Base-by-base conservation (phyloP, 2,329 filamentous ascomycete species). In the Ceratocystiopsis brevicomis region DNA sequence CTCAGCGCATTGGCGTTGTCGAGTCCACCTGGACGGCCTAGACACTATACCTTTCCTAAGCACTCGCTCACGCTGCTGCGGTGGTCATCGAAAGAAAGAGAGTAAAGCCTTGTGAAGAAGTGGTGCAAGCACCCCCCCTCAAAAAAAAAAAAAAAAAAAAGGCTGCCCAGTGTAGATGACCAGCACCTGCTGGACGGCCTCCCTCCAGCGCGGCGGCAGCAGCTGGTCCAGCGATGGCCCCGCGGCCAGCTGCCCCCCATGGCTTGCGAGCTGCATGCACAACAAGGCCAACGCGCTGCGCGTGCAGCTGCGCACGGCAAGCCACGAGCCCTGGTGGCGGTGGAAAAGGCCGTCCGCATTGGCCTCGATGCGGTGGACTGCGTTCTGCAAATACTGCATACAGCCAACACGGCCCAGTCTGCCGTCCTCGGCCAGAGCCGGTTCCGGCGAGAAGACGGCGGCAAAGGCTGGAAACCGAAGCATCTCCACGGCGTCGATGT, bases 261-360 rank as follows among this genome's bases (percentile, higher is more conserved):
- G 25, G 8, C 25, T 30, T 9, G 44, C 44, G 4, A 45, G 40
- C 14, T 38, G 21, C 10, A 39, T 37, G 4, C 37, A 33, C 8
- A 45, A 19, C 33, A 45, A 14, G 1, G 40, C 40, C 18, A 47
- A 35, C 2, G 43, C 45, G 25, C 43, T 47, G 2, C 45, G 25
- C 12, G 43, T 41, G 14, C 43, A 45, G 16, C 40, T 43, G 15
- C 45, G 45, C 6, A 47, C 38, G 25, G 38, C 41, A 3, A 47
- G 41, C 45, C 45, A 47, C 5, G 43, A 33, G 6, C 45, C 45
- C 11, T 47, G 45, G 42, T 47, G 45, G 18, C 45, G 45, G n/a
- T 47, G 45, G 38, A 41, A 45, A 32, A 44, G 37, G 3, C 44
- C 43, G 13, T 43, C 39, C 8, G 41, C 33, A 6, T 43, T 44